Base-by-base conservation (phyloP, 345 rosid species). In the Leavenworthia alabamica region DNA sequence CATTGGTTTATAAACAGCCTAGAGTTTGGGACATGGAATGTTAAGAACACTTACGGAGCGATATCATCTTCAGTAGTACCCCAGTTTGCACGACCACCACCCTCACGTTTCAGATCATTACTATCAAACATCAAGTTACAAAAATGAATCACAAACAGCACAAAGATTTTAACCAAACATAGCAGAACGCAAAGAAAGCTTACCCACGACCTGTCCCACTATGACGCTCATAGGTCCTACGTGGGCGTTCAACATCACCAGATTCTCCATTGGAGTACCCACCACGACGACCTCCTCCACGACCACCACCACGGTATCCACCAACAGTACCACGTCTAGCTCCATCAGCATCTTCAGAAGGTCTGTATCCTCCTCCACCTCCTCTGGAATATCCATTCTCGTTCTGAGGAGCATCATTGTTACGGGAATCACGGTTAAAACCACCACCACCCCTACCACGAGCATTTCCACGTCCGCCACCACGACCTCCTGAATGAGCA, bases 171-270 rank as follows among this genome's bases (percentile, higher is more conserved):
- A 24, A n/a, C 61, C 20, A 42, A n/a, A 28, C 14, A 11, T 41
- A 26, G n/a, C 43, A 19, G 20, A 16, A 4, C 8, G 29, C 8
- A 65, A 44, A 48, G 22, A 66, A 51, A 50, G 74, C 84, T 62
- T 47, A 89, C 99, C 99, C 89, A 2, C 86, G 86, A 45, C 99
- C 97, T 6, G 97, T 89, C 7, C 96, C 96, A 36, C 97, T 93
- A 66, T 22, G 97, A 12, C 99, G 93, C 22, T 92, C 98, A 64
- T 35, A 77, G 12, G 5, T 0, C 82, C 96, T 81, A 1, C 80
- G 73, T 13, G 89, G 81, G 17, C 83, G 88, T 52, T 82, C 95
- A 0, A 76, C 85, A 23, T 85, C 95, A 52, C 76, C 83, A 48
- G 17, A 81, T 66, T 86, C 96, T 11, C 86, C 93, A 60, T 88